Evolutionary conservation across 805 yeast species (phyloP), one percentile per base, ranked within the genome.

Genomic region (Metschnikowia peoriensis): DNA sequence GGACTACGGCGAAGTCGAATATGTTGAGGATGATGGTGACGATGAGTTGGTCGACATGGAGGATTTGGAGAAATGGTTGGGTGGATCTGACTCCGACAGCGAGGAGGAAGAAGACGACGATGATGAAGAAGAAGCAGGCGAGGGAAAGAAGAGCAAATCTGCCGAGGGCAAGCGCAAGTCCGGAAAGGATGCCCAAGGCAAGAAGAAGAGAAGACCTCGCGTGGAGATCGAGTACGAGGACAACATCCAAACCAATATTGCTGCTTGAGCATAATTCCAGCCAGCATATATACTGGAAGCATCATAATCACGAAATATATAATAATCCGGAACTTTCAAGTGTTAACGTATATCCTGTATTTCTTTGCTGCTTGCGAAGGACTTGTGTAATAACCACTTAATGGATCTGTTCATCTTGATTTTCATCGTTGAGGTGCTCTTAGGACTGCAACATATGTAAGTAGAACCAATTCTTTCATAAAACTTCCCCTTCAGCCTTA

Each of bases 41-140:
- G 96, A 87, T 54, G 91, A 90, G 60, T 73, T 89, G 61, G 97
- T 90, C 28, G 97, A 94, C 66, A 82, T 93, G 75, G 97, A 92
- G 73, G 97, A 93, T 62, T 75, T 92, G 59, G 94, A 92, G 70
- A 85, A 83, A 70, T 93, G 97, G 97, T 75, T 88, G 49, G 89
- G 73, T 44, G 46, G 46, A 16, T 48, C 49, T 17, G 54, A 38
- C 42, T 40, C 48, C 40, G 84, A 72, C 43, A 67, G 59, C 16
- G 72, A 55, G 64, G 75, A 53, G 56, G 66, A 60, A 10, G 66
- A 61, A 9, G 67, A 64, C 28, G 70, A 68, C 47, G 76, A 68
- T 34, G 75, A 70, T 3, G 80, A 71, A 14, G 68, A 64, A 29
- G 67, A 66, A 11, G 72, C 7, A 61, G 58, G 27, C 56, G 55